A percentile compares a stretch with the other conserved stretches of the same genome.
Conservation (phyloP, 441 rosid genomes). For the Gossypium trilobum region DNA sequence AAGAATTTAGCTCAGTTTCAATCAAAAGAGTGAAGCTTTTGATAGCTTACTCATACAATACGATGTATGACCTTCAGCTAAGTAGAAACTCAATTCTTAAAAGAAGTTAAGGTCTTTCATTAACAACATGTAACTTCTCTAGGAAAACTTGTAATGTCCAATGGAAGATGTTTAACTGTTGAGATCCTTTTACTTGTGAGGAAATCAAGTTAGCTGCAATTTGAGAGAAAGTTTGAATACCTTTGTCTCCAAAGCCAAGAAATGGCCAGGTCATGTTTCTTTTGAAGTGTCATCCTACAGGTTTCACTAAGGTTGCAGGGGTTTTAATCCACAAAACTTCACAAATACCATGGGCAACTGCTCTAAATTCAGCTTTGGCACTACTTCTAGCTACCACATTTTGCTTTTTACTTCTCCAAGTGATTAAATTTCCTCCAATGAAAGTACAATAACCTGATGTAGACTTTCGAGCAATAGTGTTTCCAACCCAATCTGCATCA, state of each 20-base stretch:
- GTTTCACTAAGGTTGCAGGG: not conserved
- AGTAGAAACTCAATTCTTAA: not conserved
- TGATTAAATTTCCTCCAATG: too few relatives aligned
- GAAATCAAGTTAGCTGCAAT: not conserved
- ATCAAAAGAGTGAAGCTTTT: not conserved
- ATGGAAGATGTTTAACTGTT: not conserved
- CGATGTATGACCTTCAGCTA: not conserved
- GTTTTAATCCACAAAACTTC: not conserved
- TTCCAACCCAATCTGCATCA: too few relatives aligned
- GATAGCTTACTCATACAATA: not conserved
- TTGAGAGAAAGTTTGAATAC: not conserved
- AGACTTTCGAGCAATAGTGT: too few relatives aligned
- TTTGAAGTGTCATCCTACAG: not conserved
- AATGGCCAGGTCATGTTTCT: not conserved
- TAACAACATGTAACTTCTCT: not conserved
- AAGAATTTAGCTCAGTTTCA: not conserved
- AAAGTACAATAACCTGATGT: too few relatives aligned
- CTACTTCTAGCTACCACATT: too few relatives aligned
- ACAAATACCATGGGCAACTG: too few relatives aligned
- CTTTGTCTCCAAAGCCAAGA: not conserved
- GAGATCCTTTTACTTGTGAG: not conserved
- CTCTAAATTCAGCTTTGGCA: too few relatives aligned
- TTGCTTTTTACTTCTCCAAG: too few relatives aligned
- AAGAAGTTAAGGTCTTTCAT: slow-evolving; percentile 3
- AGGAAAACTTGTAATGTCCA: not conserved